phyloP scores from a whole-genome alignment of 164 flowering plant species.

The Magnolia officinalis region DNA sequence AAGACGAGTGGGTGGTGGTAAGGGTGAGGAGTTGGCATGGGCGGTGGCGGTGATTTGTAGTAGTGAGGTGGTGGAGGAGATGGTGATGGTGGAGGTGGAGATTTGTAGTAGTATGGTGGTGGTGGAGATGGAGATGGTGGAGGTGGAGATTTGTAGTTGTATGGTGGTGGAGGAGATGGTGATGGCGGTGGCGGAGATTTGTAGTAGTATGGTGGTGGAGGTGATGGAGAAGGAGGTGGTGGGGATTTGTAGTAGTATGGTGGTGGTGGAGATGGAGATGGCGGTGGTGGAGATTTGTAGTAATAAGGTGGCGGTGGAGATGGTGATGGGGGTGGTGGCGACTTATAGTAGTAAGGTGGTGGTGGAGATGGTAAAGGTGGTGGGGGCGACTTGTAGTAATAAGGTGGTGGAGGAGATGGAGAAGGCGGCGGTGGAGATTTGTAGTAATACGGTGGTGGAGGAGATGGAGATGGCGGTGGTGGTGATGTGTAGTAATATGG shows the following conservation, averaged over 20 bases:
- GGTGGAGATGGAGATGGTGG: slow-evolving; percentile 37
- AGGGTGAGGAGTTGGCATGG: slow-evolving; percentile 19
- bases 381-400: slow-evolving; percentile 20
- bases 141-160: slow-evolving; percentile 39
- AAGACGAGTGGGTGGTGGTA: slow-evolving; percentile 27
- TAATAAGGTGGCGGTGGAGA: slow-evolving; percentile 36
- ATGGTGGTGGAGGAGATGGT: slow-evolving; percentile 33
- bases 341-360: slow-evolving; percentile 22
- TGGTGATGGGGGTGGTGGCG: slow-evolving; percentile 27
- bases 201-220: no score
- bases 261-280: no score
- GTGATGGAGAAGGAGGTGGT: no score
- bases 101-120: slow-evolving; percentile 33
- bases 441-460: slow-evolving; percentile 36
- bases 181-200: no score
- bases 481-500: slow-evolving; percentile 22
- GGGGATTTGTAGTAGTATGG: no score
- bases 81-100: no score
- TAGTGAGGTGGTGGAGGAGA: no score
- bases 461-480: slow-evolving; percentile 25
- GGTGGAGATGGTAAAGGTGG: slow-evolving; percentile 20
- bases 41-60: slow-evolving; percentile 32
- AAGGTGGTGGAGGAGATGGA: slow-evolving; percentile 28
- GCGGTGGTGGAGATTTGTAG: slow-evolving; percentile 40
- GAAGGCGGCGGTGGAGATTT: slow-evolving; percentile 26